Evolutionary conservation across 805 yeast species (phyloP), one percentile per base, ranked within the genome.

Genomic region (Hyphopichia homilentoma): DNA sequence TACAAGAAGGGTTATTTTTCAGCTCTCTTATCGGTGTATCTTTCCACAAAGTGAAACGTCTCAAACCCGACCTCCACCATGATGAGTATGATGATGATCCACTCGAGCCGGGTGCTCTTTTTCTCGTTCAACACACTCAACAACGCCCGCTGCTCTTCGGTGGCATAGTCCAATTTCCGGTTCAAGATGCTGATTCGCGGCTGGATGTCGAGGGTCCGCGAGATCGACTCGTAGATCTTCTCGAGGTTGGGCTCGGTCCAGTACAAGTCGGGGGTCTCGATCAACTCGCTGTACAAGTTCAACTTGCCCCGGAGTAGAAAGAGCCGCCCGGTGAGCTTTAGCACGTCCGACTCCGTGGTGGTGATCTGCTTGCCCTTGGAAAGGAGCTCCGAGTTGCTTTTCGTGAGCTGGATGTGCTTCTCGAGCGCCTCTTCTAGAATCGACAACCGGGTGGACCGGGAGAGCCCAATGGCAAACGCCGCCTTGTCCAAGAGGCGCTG

Each of bases 191-290:
- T 68, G 29, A 88, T 84, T 40, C 97, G 67, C 5, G 90, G 84
- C 19, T 71, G 68, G 19, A 89, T 78, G 47, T 89, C 97, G 35
- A 89, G 63, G 15, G 75, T 75, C 29, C 73, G 73, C 0, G 94
- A 82, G 6, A 86, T 78, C 13, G 75, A 70, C 30, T 79, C 74
- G 55, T 86, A 89, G 7, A 87, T 77, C 33, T 70, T 70, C 50
- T 89, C 97, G 33, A 89, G 63, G 21, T 78, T 77, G 1, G 96
- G 95, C 50, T 88, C 96, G 28, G 86, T 75, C 97, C 97, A 89
- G 57, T 88, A 89, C 26, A 87, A 59, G 54, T 89, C 97, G 0
- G 97, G 97, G 0, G 94, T 86, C 46, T 88, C 96, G 19, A 86
- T 85, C 38, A 89, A 68, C 48, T 88, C 96, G 7, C 90, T 83